Base-by-base conservation (phyloP, 371 early-diverging fungal genomes). In the Haplosporangium sp. region DNA sequence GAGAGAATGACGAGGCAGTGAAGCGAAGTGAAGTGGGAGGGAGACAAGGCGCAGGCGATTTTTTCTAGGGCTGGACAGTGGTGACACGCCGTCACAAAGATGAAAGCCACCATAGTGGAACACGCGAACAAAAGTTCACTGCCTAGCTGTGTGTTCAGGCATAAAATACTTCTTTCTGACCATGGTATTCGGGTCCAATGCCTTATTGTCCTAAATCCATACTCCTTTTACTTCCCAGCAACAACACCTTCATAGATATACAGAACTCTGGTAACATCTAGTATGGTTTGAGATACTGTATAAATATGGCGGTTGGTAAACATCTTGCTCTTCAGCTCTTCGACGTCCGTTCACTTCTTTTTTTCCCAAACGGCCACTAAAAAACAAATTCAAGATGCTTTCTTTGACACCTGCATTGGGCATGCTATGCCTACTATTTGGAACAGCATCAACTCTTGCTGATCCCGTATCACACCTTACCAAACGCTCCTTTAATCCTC, bases 1-100 rank as follows among this genome's bases (percentile, higher is more conserved):
- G 35, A 34, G 67, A n/a, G 44, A 34, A 15, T 15, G 45, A 45
- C 10, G 45, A 15, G 15, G 45, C 45, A 13, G 45, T 45, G 45
- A 39, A 57, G 44, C 3, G 7, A 62, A 37, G 42, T 8, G 42
- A 62, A 55, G 27, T 44, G 44, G 35, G 2, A 8, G 47, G 4
- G 20, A 61, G 53, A 45, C 35, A 68, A 61, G 63, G 63, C 63
- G 69, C 62, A 69, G 69, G 63, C 69, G 37, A 53, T 52, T 61
- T 59, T 9, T 45, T 45, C 55, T 9, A 45, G 45, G 45, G 45
- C 45, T 13, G 45, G n/a, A 52, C 17, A 13, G 50, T 10, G 63
- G 34, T n/a, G 44, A 47, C 38, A 38, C 55, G 20, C 56, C 57
- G 53, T 65, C 61, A 42, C 61, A 19, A 61, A 61, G 17, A 4